Base-by-base conservation (phyloP, 2,329 filamentous ascomycete species). In the Stagonosporopsis rhizophila region DNA sequence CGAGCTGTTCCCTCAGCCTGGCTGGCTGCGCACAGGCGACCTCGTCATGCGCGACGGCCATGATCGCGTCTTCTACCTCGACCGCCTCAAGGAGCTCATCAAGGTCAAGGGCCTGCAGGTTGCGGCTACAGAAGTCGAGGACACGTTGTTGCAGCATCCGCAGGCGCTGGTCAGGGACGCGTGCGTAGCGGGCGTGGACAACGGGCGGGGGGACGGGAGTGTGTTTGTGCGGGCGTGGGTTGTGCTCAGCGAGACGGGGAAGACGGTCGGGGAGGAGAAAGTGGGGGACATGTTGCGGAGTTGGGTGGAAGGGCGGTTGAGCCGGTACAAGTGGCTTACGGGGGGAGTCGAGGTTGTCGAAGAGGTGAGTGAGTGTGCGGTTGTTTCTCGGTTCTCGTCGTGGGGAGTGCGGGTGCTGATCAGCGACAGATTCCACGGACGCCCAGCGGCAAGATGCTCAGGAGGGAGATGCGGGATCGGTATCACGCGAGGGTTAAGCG, bases 41-140 rank as follows among this genome's bases (percentile, higher is more conserved):
- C 42, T 71, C 12, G 65, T 72, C 2, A 52, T 63, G 57, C 58
- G 69, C 4, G 70, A 73, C 50, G 60, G 67, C 44, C 25, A 53
- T 1, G 69, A 72, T 52, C 44, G 65, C 1, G 61, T 71, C 5
- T 59, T 63, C 32, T 71, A 70, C 37, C 58, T 79, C 2, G 78
- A 80, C 59, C 69, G 75, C 7, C 44, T 70, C 9, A 74, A 79
- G 64, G 76, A 81, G 56, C 72, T 81, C 44, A 81, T 81, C 60
- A 81, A 81, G 55, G 79, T 80, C 12, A 81, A 81, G 62, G 80
- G 80, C 3, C 72, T 80, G 35, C 80, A 82, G 68, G 79, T 82
- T n/a, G 77, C 80, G 6, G 80, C 80, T 2, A 79, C 79, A 0
- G 80, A 82, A 46, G 71, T 82, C 1, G 80, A 82, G 65, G 78